Evolutionary conservation across 2,329 filamentous ascomycete genomes (phyloP).

Genomic region (Aspergillus tamarii): DNA sequence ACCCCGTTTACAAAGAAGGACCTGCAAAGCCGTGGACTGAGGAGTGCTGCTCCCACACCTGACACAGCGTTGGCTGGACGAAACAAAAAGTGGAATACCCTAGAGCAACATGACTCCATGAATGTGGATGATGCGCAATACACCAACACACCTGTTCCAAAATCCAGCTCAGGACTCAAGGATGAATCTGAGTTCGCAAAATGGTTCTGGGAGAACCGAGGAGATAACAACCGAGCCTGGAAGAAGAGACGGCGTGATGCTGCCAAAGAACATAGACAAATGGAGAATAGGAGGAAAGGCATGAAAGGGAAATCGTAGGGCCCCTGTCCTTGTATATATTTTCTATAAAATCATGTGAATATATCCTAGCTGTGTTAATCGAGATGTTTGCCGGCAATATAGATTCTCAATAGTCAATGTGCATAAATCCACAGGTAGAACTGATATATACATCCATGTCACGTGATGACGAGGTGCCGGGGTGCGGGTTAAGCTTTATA

Average conservation of each 20-base stretch:
- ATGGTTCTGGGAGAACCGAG: conserved; percentile 62
- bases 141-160: conserved; percentile 31
- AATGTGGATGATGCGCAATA: conserved; percentile 30
- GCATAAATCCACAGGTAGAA: too few relatives aligned
- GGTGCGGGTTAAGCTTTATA: not conserved
- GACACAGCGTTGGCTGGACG: conserved; percentile 78
- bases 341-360: not conserved
- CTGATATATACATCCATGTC: not conserved
- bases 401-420: not conserved
- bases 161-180: conserved; percentile 19
- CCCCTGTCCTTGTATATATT: not conserved
- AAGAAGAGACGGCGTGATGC: conserved; percentile 61
- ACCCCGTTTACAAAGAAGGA: conserved; percentile 85
- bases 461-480: not conserved
- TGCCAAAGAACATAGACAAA: conserved; percentile 62
- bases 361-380: not conserved
- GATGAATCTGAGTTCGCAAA: conserved; percentile 62
- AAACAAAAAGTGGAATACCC: conserved; percentile 33
- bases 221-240: conserved; percentile 55
- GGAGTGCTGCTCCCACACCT: conserved; percentile 91
- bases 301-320: conserved; percentile 40
- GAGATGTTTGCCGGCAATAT: not conserved
- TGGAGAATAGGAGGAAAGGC: conserved; percentile 60
- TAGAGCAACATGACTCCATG: conserved; percentile 21
- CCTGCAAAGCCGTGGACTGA: conserved; percentile 64